Base-by-base conservation (phyloP, 2,329 filamentous ascomycete genomes). In the Trichoderma semiorbis region DNA sequence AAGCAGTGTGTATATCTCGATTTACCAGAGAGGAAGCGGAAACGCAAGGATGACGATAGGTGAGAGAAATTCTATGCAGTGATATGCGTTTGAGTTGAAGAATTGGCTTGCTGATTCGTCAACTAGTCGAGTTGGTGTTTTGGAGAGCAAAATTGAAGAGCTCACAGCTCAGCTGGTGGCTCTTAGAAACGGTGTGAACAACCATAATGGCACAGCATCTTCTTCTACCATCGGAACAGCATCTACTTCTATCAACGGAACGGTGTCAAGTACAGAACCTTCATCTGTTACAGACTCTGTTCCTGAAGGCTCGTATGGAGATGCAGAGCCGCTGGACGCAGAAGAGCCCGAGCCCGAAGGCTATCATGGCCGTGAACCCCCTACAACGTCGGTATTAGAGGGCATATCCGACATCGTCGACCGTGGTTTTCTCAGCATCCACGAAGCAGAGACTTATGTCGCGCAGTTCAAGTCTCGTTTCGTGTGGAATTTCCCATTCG, bases 1-100 rank as follows among this genome's bases (percentile, higher is more conserved):
- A 72, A 72, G 63, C 50, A 53, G 58, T 72, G 71, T 34, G 39
- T 61, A 2, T 72, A 72, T 50, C 71, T 72, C 34, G 68, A 72
- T 36, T 21, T 72, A 12, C 71, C 71, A 34, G 67, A 71, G 36
- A 53, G 71, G 26, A 71, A 70, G 60, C 62, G 61, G 30, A 71
- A 28, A 18, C 68, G 60, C n/a, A 57, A 34, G 10, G 53, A 60
- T 26, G 39, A 28, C 21, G 36, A 70, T 47, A 10, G 66, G 70
- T 72, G 12, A 72, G 65, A 43, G 21, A 7, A 8, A 6, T 3
- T 7, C 2, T 34, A n/a, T 55, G 11, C n/a, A 16, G 1, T 8
- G 1, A 12, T 53, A 4, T 11, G 4, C 3, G 39, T 21, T 2
- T 43, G 0, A n/a, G 7, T 14, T 3, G 7, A 16, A 36, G 2